Percentiles rank a stretch among this genome's conserved stretches.
phyloP scores from a whole-genome alignment of 257 asterid genomes.

The Solanum peruvianum region DNA sequence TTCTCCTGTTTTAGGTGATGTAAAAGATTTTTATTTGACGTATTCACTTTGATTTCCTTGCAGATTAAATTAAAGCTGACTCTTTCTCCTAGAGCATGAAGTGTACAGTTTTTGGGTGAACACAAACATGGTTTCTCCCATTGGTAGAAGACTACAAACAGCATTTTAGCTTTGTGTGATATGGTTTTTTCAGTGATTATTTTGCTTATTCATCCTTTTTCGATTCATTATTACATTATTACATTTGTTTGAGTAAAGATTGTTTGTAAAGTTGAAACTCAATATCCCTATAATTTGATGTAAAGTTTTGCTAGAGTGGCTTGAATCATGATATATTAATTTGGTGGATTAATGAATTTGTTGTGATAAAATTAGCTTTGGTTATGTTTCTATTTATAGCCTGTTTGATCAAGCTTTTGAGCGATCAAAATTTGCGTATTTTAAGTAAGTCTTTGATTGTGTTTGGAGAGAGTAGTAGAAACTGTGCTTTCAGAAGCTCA shows the following conservation, averaged over 20 bases:
- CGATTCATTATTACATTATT: background rate
- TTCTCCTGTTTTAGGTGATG: background rate
- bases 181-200: background rate
- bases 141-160: background rate
- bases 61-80: background rate
- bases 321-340: background rate
- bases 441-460: background rate
- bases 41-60: background rate
- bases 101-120: background rate
- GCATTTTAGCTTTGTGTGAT: background rate
- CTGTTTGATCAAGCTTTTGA: background rate
- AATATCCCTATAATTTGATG: background rate
- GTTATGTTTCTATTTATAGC: background rate
- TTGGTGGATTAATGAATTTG: background rate
- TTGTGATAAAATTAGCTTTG: background rate
- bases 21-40: background rate
- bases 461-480: background rate
- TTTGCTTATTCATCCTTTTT: background rate
- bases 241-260: background rate
- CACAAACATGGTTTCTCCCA: background rate
- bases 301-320: background rate
- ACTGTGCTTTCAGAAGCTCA: background rate
- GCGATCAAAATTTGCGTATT: background rate
- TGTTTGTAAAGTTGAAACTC: conserved; percentile 3
- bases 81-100: background rate